These are phyloP conservation scores for Epichloe aotearoae DNA, from an alignment of 2,329 filamentous ascomycete genomes.

Conservation along the genomic window DNA sequence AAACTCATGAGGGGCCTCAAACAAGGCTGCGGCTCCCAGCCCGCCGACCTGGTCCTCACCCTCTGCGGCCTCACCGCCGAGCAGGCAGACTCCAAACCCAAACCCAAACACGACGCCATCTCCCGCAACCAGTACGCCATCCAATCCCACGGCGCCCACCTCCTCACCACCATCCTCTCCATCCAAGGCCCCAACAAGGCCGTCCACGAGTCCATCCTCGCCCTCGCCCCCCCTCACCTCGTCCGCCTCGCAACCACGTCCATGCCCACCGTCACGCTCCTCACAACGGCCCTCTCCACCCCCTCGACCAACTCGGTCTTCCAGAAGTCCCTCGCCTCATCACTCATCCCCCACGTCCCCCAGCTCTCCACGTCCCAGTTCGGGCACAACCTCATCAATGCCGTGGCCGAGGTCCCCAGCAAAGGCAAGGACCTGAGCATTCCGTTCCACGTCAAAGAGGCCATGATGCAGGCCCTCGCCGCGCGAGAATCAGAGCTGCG, in stretches of 20 bases:
- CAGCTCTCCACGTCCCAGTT: slow-evolving; percentile 35
- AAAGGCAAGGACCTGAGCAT: slow-evolving; percentile 33
- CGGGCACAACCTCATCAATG: slow-evolving; percentile 38
- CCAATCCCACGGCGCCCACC: slow-evolving; percentile 60
- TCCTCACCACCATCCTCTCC: slow-evolving; percentile 67
- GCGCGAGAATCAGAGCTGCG: slow-evolving; percentile 35
- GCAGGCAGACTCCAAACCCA: slow-evolving; percentile 13
- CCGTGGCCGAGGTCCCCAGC: slow-evolving; percentile 36
- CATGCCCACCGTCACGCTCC: slow-evolving; percentile 33
- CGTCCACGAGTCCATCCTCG: slow-evolving; percentile 58
- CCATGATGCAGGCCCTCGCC: slow-evolving; percentile 35
- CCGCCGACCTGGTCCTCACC: slow-evolving; percentile 33
- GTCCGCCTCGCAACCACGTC: slow-evolving; percentile 50
- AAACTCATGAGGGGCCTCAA: slow-evolving; percentile 34
- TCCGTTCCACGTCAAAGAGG: slow-evolving; percentile 45
- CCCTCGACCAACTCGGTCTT: slow-evolving; percentile 37
- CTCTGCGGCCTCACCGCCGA: slow-evolving; percentile 30
- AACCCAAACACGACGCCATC: slow-evolving; percentile 16
- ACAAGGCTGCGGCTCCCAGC: slow-evolving; percentile 33
- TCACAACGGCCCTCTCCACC: slow-evolving; percentile 36
- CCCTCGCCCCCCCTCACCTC: slow-evolving; percentile 43
- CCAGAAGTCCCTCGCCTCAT: slow-evolving; percentile 41
- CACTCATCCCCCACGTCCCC: slow-evolving; percentile 29
- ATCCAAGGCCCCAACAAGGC: slow-evolving; percentile 59
- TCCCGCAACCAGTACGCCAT: slow-evolving; percentile 43